A percentile compares a stretch with the other conserved stretches of the same genome.
These are phyloP conservation scores for Musa acuminata DNA, from an alignment of 176 grass and related monocot genomes.

Conservation along the genomic window DNA sequence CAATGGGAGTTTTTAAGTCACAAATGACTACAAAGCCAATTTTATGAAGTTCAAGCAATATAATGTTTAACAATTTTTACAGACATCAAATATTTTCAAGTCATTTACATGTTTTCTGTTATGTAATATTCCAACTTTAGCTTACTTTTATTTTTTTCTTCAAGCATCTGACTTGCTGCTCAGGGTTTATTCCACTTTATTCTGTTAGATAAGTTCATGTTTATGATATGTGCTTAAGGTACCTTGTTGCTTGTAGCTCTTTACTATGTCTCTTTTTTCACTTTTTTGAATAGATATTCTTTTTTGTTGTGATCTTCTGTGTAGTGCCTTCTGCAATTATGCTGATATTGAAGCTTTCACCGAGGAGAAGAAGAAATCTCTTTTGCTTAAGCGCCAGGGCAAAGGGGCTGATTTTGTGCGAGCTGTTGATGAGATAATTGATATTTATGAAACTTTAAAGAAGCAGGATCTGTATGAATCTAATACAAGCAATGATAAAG, in stretches of 20 bases:
- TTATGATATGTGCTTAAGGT: neutral
- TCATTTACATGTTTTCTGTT: too few relatives aligned
- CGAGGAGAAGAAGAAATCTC: constrained; percentile 89
- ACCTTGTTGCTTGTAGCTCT: neutral
- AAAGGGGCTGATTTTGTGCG: constrained; percentile 93
- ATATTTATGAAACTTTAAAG: constrained; percentile 71
- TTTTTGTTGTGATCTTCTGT: constrained; percentile 15
- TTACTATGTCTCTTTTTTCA: neutral
- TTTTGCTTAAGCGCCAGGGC: constrained; percentile 72
- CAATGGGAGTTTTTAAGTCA: too few relatives aligned
- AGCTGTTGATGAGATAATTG: constrained; percentile 90
- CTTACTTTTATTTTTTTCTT: too few relatives aligned
- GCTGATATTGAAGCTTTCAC: constrained; percentile 92
- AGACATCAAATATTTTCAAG: too few relatives aligned
- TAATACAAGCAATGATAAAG: constrained; percentile 22
- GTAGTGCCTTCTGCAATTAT: constrained; percentile 90
- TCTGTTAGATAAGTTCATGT: too few relatives aligned
- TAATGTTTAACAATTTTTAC: too few relatives aligned
- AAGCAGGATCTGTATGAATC: constrained; percentile 33
- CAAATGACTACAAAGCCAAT: too few relatives aligned
- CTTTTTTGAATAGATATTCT: neutral
- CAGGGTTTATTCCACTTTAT: too few relatives aligned
- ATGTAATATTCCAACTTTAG: too few relatives aligned
- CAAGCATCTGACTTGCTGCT: too few relatives aligned
- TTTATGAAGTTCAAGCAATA: too few relatives aligned